phyloP scores from a whole-genome alignment of 345 rosid species.

The Acer yangbiense region DNA sequence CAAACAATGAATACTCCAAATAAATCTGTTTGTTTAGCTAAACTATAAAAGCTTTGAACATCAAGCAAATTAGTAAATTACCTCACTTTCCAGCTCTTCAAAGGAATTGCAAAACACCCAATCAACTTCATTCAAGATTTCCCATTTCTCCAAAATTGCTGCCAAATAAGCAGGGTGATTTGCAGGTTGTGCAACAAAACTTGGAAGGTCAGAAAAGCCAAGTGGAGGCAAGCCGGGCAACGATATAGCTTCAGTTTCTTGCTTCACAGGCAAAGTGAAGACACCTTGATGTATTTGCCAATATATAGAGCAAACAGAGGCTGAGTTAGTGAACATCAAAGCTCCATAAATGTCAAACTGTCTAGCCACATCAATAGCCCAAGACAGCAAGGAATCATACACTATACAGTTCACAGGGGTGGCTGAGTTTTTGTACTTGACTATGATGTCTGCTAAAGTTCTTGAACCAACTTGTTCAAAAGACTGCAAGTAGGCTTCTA shows the following conservation, averaged over 20 bases:
- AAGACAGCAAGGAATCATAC: slow-evolving; percentile 49
- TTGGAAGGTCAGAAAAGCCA: slow-evolving; percentile 35
- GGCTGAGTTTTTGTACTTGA: slow-evolving; percentile 30
- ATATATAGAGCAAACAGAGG: slow-evolving; percentile 46
- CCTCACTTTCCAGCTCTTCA: slow-evolving; percentile 51
- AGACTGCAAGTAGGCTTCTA: slow-evolving; percentile 36
- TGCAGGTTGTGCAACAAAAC: slow-evolving; percentile 36
- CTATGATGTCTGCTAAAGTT: slow-evolving; percentile 43
- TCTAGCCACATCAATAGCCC: slow-evolving; percentile 56
- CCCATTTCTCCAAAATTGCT: slow-evolving; percentile 31
- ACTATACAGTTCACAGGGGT: slow-evolving; percentile 40
- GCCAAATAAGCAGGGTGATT: slow-evolving; percentile 41
- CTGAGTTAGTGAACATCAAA: slow-evolving; percentile 45
- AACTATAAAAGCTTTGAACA: neutral
- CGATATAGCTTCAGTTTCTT: slow-evolving; percentile 21
- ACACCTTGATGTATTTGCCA: slow-evolving; percentile 33
- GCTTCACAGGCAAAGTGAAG: slow-evolving; percentile 32
- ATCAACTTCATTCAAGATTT: slow-evolving; percentile 27
- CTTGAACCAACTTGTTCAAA: slow-evolving; percentile 43
- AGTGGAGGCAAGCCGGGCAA: slow-evolving; percentile 52
- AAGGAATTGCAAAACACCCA: slow-evolving; percentile 54
- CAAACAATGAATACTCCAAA: too few relatives aligned
- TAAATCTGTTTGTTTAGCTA: too few relatives aligned
- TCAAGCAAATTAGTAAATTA: slow-evolving; percentile 7
- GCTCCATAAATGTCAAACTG: slow-evolving; percentile 37